Evolutionary conservation across 371 early-diverging fungal species (phyloP), one percentile per base, ranked within the genome.

Genomic region (Mucor piriformis): DNA sequence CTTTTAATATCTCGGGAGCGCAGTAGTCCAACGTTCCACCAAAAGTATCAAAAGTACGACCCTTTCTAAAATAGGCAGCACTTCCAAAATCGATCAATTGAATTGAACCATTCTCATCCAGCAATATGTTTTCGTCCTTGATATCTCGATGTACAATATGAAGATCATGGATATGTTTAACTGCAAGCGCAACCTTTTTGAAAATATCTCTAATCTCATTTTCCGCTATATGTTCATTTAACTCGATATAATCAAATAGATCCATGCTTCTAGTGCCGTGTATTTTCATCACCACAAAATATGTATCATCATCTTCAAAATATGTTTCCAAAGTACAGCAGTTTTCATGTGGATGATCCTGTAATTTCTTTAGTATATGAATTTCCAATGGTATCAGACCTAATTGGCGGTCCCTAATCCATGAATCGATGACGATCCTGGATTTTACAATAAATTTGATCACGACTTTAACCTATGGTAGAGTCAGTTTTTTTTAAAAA

Each of bases 141-240:
- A 88, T 86, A 59, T 86, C 87, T 32, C 95, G 72, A 66, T 94
- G 95, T 10, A 92, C 90, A 62, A 94, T 89, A 16, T 77, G 77
- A 53, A 74, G 66, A 6, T 69, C 50, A 63, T 94, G 93, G 13
- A 92, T 56, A 64, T 92, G 89, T 37, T 75, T 64, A 1, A 94
- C 81, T 2, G 88, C 92, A 16, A 74, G 71, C 8, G 78, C 80
- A 23, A 87, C 79, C 59, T 89, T 90, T 23, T 69, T 70, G 51
- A 90, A 90, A 18, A 92, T 86, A 6, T 60, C 50, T 16, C 79
- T 66, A 32, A 87, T 79, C 55, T 86, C 81, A 21, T 66, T 64
- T 66, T 92, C 90, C 0, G 76, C 60, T 59, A 84, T 83, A 12
- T 76, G 49, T 32, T 76, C 71, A 29, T 83, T 84, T 51, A 83